A percentile compares a stretch with the other conserved stretches of the same genome.
phyloP scores from a whole-genome alignment of 345 rosid species.

The Brassica cretica region DNA sequence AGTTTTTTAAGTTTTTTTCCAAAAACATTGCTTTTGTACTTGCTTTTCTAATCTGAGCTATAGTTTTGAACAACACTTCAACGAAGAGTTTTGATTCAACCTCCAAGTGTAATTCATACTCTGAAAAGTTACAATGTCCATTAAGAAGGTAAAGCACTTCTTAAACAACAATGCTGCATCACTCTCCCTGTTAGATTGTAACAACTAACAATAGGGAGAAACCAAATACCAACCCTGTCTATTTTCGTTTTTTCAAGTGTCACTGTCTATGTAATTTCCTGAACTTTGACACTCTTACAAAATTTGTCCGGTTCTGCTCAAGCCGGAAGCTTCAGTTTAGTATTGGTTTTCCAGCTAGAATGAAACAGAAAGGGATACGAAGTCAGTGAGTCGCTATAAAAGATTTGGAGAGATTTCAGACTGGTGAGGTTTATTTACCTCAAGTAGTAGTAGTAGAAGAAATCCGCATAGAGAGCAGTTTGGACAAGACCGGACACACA shows the following conservation, averaged over 20 bases:
- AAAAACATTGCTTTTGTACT: neutral
- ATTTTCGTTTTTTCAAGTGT: neutral
- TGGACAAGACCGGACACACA: constrained; percentile 82
- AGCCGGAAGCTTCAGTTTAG: constrained; percentile 92
- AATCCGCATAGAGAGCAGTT: constrained; percentile 86
- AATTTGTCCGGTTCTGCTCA: constrained; percentile 40
- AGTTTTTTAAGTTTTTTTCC: neutral
- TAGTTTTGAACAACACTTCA: constrained; percentile 25
- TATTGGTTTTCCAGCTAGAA: constrained; percentile 85
- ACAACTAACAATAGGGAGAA: constrained; percentile 6
- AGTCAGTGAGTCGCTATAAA: neutral
- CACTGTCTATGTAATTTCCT: neutral
- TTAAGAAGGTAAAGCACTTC: neutral
- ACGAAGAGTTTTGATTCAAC: neutral
- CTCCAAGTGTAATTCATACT: neutral
- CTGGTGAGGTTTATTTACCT: constrained; percentile 48
- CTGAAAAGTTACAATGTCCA: constrained; percentile 18
- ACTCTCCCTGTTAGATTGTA: constrained; percentile 17
- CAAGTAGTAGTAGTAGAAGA: constrained; percentile 88
- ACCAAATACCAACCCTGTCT: constrained; percentile 15
- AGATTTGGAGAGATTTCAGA: neutral
- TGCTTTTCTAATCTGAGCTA: constrained; percentile 20
- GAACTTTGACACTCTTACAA: constrained; percentile 8
- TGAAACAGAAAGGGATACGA: neutral
- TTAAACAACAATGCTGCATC: constrained; percentile 22